Conservation (phyloP, 345 rosid species). For the Aurinia saxatilis region DNA sequence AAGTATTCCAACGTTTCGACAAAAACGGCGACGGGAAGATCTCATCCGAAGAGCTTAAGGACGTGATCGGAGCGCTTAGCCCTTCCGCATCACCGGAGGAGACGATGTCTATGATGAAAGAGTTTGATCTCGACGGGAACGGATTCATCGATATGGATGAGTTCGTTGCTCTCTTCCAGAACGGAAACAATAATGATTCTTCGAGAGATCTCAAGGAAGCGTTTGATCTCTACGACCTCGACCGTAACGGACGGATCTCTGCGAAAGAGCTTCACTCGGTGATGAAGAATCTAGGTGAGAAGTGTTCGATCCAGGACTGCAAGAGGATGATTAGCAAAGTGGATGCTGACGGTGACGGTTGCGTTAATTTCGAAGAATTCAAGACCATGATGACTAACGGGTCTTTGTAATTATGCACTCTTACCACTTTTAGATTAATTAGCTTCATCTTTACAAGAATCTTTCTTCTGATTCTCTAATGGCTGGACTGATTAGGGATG, state of each 20-base stretch:
- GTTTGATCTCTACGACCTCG: slow-evolving; percentile 65
- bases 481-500: no score
- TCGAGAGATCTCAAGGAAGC: slow-evolving; percentile 64
- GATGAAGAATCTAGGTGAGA: slow-evolving; percentile 66
- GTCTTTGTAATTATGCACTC: neutral
- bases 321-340: slow-evolving; percentile 69
- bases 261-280: slow-evolving; percentile 58
- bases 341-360: slow-evolving; percentile 80
- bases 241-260: slow-evolving; percentile 69
- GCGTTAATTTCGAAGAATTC: slow-evolving; percentile 80
- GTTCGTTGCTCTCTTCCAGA: slow-evolving; percentile 34
- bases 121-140: slow-evolving; percentile 77
- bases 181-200: neutral
- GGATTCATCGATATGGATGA: slow-evolving; percentile 68
- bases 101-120: slow-evolving; percentile 48
- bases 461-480: neutral
- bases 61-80: slow-evolving; percentile 46
- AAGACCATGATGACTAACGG: slow-evolving; percentile 67
- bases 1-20: slow-evolving; percentile 61
- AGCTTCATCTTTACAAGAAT: neutral
- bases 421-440: no score
- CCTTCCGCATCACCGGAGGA: slow-evolving; percentile 40
- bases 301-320: slow-evolving; percentile 53
- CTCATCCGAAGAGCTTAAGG: slow-evolving; percentile 53
- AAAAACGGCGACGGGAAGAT: slow-evolving; percentile 83